Conservation (phyloP, 2,329 filamentous ascomycete genomes). For the Fusarium veterinarium region DNA sequence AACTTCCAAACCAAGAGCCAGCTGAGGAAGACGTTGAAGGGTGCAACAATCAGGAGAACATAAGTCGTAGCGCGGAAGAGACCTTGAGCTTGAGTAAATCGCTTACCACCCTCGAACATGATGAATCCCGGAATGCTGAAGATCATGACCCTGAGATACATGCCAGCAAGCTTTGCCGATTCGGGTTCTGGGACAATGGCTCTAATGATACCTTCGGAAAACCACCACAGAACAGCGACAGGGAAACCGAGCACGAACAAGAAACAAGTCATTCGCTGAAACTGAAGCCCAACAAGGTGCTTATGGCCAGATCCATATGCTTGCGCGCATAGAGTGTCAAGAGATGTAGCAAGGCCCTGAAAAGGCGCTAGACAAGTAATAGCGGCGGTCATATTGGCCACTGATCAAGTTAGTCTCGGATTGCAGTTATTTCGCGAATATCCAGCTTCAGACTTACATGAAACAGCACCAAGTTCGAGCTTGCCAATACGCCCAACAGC, state of each 20-base stretch:
- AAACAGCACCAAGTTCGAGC: slow-evolving; percentile 61
- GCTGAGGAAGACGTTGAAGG: slow-evolving; percentile 81
- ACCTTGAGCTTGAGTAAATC: slow-evolving; percentile 85
- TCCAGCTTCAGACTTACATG: slow-evolving; percentile 46
- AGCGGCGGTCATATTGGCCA: slow-evolving; percentile 79
- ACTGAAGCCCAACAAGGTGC: slow-evolving; percentile 85
- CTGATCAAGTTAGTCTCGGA: slow-evolving; percentile 35
- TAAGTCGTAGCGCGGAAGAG: slow-evolving; percentile 83
- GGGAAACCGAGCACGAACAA: slow-evolving; percentile 78
- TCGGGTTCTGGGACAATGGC: slow-evolving; percentile 62
- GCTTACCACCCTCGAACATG: slow-evolving; percentile 81
- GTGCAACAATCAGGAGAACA: slow-evolving; percentile 79
- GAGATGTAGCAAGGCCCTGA: slow-evolving; percentile 86
- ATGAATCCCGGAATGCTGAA: slow-evolving; percentile 81
- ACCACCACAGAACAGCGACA: slow-evolving; percentile 77
- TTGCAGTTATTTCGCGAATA: not conserved
- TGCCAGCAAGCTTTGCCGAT: slow-evolving; percentile 74
- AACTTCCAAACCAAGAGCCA: slow-evolving; percentile 82
- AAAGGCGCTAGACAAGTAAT: slow-evolving; percentile 83
- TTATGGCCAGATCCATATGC: slow-evolving; percentile 93
- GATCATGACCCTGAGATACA: slow-evolving; percentile 79
- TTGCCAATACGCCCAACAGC: slow-evolving; percentile 81
- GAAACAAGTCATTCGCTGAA: slow-evolving; percentile 85
- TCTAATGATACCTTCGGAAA: slow-evolving; percentile 72
- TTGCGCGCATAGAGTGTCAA: slow-evolving; percentile 94